Evolutionary conservation across 441 rosid species (phyloP).

Genomic region (California macrophylla): DNA sequence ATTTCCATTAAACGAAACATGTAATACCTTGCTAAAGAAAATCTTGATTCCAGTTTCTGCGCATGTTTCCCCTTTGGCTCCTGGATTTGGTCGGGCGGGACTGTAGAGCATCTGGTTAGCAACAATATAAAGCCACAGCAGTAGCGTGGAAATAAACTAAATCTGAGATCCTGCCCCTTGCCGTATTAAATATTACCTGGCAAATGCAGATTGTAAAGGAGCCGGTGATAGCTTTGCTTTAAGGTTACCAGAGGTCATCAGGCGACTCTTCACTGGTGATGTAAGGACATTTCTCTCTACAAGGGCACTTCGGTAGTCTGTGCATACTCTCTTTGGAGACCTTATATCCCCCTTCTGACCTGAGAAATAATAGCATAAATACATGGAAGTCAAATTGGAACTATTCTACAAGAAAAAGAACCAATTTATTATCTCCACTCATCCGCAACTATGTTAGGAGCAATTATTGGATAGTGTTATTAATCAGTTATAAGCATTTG

Average conservation of each 20-base stretch:
- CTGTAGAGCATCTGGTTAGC: slow-evolving; percentile 34
- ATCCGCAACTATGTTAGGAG: neutral
- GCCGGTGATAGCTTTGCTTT: slow-evolving; percentile 73
- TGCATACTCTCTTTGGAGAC: slow-evolving; percentile 69
- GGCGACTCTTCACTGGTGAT: slow-evolving; percentile 90
- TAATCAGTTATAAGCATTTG: neutral
- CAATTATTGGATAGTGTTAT: neutral
- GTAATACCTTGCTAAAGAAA: slow-evolving; percentile 72
- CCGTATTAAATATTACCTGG: slow-evolving; percentile 49
- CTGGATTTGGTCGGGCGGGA: slow-evolving; percentile 92
- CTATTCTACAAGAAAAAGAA: neutral
- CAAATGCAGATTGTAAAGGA: slow-evolving; percentile 94
- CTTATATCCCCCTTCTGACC: slow-evolving; percentile 77
- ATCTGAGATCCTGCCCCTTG: slow-evolving; percentile 7
- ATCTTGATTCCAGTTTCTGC: slow-evolving; percentile 96
- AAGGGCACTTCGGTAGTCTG: slow-evolving; percentile 72
- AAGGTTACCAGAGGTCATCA: slow-evolving; percentile 48
- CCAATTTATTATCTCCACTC: neutral
- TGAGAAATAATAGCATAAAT: slow-evolving; percentile 25
- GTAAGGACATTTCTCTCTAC: slow-evolving; percentile 86
- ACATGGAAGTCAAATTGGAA: neutral
- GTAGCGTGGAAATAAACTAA: slow-evolving; percentile 6
- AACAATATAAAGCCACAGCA: slow-evolving; percentile 10
- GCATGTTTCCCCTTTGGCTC: slow-evolving; percentile 94
- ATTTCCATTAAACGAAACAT: neutral